Conservation (phyloP, 2,329 filamentous ascomycete species). For the Ceratocystis eucalypticola region DNA sequence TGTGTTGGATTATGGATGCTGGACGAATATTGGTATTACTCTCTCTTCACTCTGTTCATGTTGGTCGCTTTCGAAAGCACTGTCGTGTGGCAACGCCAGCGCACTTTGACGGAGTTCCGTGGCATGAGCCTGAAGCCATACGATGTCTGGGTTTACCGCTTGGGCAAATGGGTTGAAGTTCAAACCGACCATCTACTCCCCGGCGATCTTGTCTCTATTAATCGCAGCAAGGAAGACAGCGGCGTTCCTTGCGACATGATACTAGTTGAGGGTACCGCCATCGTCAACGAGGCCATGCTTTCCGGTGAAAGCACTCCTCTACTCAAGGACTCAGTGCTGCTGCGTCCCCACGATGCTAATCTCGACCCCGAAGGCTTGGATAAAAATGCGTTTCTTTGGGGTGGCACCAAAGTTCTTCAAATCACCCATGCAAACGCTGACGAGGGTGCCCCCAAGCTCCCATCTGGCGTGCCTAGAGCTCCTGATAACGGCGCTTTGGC, state of each 20-base stretch:
- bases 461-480: slow-evolving; percentile 65
- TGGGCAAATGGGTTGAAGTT: slow-evolving; percentile 76
- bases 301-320: slow-evolving; percentile 96
- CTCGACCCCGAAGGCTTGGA: slow-evolving; percentile 85
- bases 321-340: slow-evolving; percentile 86
- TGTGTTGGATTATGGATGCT: slow-evolving; percentile 97
- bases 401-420: slow-evolving; percentile 93
- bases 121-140: slow-evolving; percentile 99
- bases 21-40: slow-evolving; percentile 99
- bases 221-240: slow-evolving; percentile 88
- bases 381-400: slow-evolving; percentile 93
- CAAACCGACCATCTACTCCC: slow-evolving; percentile 85
- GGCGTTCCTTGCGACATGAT: slow-evolving; percentile 97
- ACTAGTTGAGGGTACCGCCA: slow-evolving; percentile 83
- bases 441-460: slow-evolving; percentile 56
- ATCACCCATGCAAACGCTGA: slow-evolving; percentile 75
- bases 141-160: slow-evolving; percentile 78
- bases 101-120: slow-evolving; percentile 89
- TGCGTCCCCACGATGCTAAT: slow-evolving; percentile 65
- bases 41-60: slow-evolving; percentile 97
- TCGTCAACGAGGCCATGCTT: slow-evolving; percentile 98
- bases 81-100: slow-evolving; percentile 96
- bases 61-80: slow-evolving; percentile 94
- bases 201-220: slow-evolving; percentile 83
- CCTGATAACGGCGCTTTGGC: slow-evolving; percentile 91